A percentile compares a stretch with the other conserved stretches of the same genome.
Evolutionary conservation across 1,139 yeast species (phyloP).

Genomic region (Pichia sp.): DNA sequence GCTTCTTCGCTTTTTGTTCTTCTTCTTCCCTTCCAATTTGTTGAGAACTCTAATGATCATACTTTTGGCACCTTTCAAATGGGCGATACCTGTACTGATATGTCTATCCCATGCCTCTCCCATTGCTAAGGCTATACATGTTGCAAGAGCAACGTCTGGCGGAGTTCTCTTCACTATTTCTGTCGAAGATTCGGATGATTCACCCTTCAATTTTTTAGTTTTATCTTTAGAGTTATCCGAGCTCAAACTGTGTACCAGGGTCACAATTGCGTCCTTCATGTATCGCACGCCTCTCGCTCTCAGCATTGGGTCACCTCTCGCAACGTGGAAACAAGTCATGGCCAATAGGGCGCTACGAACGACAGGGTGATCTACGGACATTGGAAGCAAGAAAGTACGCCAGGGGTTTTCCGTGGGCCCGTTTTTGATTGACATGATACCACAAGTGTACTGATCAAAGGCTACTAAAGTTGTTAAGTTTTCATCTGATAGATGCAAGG

Average conservation of each 20-base stretch:
- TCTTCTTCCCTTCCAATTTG: slow-evolving; percentile 21
- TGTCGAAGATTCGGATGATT: slow-evolving; percentile 1
- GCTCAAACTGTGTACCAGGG: slow-evolving; percentile 55
- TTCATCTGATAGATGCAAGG: slow-evolving; percentile 24
- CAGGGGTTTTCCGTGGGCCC: slow-evolving; percentile 67
- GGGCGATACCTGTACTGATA: slow-evolving; percentile 63
- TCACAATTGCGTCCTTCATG: slow-evolving; percentile 58
- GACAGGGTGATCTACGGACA: slow-evolving; percentile 51
- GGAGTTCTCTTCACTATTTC: slow-evolving; percentile 12
- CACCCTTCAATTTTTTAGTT: not conserved
- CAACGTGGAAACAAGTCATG: slow-evolving; percentile 62
- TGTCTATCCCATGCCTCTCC: slow-evolving; percentile 70
- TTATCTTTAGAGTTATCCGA: slow-evolving; percentile 32
- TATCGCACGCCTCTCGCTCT: slow-evolving; percentile 50
- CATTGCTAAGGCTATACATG: slow-evolving; percentile 59
- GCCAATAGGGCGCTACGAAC: slow-evolving; percentile 60
- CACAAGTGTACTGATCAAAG: slow-evolving; percentile 50
- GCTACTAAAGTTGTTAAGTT: slow-evolving; percentile 34
- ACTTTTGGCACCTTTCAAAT: slow-evolving; percentile 61
- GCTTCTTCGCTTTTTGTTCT: slow-evolving; percentile 15
- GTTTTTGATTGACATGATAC: slow-evolving; percentile 59
- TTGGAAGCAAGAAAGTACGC: slow-evolving; percentile 55
- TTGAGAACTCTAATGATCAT: slow-evolving; percentile 49
- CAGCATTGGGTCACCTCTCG: slow-evolving; percentile 43
- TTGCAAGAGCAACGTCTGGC: slow-evolving; percentile 56